These are phyloP conservation scores for Podaxis carcinomalis DNA, from an alignment of 768 basidiomycete species.

Conservation along the genomic window DNA sequence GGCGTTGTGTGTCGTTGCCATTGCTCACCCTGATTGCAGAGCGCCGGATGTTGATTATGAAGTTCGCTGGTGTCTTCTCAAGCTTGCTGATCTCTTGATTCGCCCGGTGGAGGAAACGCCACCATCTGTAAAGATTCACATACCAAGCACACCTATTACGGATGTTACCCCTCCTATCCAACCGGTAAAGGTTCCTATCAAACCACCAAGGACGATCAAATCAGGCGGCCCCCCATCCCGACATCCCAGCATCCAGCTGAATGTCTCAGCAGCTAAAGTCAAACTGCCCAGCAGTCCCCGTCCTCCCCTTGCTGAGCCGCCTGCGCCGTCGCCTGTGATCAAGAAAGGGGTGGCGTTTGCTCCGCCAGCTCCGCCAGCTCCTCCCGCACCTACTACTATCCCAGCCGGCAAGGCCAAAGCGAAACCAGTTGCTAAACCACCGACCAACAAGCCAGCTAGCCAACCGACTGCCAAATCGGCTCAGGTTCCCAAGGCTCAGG, in stretches of 20 bases:
- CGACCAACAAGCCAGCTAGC: constrained; percentile 17
- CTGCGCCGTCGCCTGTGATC: constrained; percentile 25
- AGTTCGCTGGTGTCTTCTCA: constrained; percentile 87
- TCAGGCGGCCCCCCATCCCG: constrained; percentile 32
- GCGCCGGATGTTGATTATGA: constrained; percentile 78
- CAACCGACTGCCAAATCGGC: constrained; percentile 34
- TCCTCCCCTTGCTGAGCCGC: constrained; percentile 21
- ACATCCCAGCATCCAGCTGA: constrained; percentile 34
- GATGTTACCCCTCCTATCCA: constrained; percentile 58
- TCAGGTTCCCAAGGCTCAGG: constrained; percentile 64
- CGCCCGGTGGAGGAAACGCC: constrained; percentile 77
- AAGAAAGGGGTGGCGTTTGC: constrained; percentile 35
- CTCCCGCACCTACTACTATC: constrained; percentile 19
- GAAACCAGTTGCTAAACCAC: constrained; percentile 17
- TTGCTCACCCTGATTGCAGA: constrained; percentile 32
- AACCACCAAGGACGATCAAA: constrained; percentile 36
- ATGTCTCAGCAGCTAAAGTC: constrained; percentile 46
- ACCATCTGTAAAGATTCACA: constrained; percentile 84
- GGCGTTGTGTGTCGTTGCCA: constrained; percentile 20
- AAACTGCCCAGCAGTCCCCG: constrained; percentile 44
- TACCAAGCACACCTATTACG: constrained; percentile 64
- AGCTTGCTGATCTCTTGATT: constrained; percentile 86
- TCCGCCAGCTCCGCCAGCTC: constrained; percentile 31
- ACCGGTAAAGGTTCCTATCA: constrained; percentile 46
- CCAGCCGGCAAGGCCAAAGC: constrained; percentile 22